phyloP scores from a whole-genome alignment of 257 asterid genomes.

The Osmanthus fragrans region DNA sequence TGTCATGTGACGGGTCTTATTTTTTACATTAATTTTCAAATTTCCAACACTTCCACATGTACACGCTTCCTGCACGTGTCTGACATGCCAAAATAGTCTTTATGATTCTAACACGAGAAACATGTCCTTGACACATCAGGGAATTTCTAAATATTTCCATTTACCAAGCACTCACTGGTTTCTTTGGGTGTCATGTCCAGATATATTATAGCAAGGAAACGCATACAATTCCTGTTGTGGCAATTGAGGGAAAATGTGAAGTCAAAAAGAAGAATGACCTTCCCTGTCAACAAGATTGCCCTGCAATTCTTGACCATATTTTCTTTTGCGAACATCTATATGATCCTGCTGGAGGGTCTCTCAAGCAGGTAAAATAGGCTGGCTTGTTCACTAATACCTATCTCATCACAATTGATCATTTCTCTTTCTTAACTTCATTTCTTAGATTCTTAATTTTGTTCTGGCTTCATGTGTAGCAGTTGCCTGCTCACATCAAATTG shows the following conservation, averaged over 20 bases:
- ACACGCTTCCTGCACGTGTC: too few species aligned
- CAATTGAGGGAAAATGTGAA: constrained; percentile 82
- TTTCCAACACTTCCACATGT: too few species aligned
- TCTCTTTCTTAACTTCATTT: not conserved
- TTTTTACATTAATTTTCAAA: too few species aligned
- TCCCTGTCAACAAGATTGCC: constrained; percentile 56
- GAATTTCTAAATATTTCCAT: too few species aligned
- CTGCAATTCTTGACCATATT: constrained; percentile 61
- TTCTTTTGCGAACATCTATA: constrained; percentile 80
- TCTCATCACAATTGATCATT: not conserved
- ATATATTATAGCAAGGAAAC: constrained; percentile 78
- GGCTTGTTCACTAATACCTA: not conserved
- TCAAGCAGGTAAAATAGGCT: constrained; percentile 60
- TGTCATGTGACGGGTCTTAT: too few species aligned
- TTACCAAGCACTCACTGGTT: not conserved
- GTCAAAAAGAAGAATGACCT: constrained; percentile 74
- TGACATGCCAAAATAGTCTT: too few species aligned
- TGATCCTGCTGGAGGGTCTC: constrained; percentile 77
- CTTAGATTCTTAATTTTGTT: constrained; percentile 22
- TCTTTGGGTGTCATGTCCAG: constrained; percentile 41
- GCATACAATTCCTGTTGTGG: constrained; percentile 53
- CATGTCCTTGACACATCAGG: too few species aligned
- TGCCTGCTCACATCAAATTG: constrained; percentile 65
- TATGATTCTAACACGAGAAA: too few species aligned
- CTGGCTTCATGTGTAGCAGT: constrained; percentile 47